These are phyloP conservation scores for Aspergillus tubingensis DNA, from an alignment of 2,329 filamentous ascomycete species.

Conservation along the genomic window DNA sequence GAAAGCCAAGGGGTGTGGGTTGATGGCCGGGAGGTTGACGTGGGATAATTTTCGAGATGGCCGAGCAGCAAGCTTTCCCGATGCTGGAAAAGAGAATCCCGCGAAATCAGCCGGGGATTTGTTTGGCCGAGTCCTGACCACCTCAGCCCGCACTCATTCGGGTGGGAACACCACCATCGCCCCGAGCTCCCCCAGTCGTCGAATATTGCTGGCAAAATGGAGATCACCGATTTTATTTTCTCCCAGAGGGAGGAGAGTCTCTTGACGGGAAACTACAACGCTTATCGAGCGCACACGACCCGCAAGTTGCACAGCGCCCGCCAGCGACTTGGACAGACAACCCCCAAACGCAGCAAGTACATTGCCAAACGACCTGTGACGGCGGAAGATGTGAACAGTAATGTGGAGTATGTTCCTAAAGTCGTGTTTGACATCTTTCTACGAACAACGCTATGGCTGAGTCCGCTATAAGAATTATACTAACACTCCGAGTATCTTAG, in stretches of 20 bases:
- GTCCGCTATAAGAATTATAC: not conserved
- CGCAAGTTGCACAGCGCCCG: constrained; percentile 80
- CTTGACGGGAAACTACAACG: constrained; percentile 82
- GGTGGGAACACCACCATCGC: constrained; percentile 9
- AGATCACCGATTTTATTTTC: constrained; percentile 83
- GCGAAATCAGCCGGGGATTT: constrained; percentile 31
- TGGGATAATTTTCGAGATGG: constrained; percentile 22
- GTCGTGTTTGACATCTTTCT: too few relatives aligned
- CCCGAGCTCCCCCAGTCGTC: constrained; percentile 4
- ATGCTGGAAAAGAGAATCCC: constrained; percentile 31
- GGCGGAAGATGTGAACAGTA: constrained; percentile 70
- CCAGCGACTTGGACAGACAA: constrained; percentile 81
- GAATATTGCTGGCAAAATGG: constrained; percentile 59
- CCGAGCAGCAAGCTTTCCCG: constrained; percentile 21
- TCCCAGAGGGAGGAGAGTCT: constrained; percentile 79
- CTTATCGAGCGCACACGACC: constrained; percentile 77
- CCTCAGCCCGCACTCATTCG: constrained; percentile 24
- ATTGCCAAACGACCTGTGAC: constrained; percentile 69
- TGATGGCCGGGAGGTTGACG: constrained; percentile 13
- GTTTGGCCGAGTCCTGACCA: constrained; percentile 37
- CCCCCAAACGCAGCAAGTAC: constrained; percentile 85
- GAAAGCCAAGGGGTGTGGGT: not conserved
- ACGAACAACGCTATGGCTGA: not conserved
- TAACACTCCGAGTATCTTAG: constrained; percentile 46
- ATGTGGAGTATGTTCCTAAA: constrained; percentile 66